A percentile compares a stretch with the other conserved stretches of the same genome.
These are phyloP conservation scores for Chamaenerion angustifolium DNA, from an alignment of 345 rosid genomes.

Conservation along the genomic window DNA sequence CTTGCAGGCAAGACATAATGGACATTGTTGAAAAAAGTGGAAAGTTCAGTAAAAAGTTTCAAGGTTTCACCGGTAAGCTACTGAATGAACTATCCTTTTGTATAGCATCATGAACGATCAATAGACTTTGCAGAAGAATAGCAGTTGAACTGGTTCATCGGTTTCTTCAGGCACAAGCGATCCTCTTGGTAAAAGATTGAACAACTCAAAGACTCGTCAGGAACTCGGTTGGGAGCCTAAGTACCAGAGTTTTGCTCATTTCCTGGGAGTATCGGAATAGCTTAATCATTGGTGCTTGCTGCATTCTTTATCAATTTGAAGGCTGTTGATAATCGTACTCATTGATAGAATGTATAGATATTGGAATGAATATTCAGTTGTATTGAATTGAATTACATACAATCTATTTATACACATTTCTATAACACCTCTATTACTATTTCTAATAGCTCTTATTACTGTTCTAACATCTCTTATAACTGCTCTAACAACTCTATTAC, in stretches of 20 bases:
- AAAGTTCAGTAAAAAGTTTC: conserved; percentile 55
- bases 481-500: no score
- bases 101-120: neutral
- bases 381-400: no score
- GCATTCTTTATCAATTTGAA: neutral
- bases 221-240: conserved; percentile 89
- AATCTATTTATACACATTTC: no score
- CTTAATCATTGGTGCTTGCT: neutral
- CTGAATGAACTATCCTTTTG: neutral
- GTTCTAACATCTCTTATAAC: no score
- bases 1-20: conserved; percentile 82
- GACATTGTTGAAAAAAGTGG: conserved; percentile 65
- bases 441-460: no score
- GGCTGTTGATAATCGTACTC: no score
- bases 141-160: neutral
- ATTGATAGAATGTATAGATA: no score
- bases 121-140: neutral
- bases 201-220: conserved; percentile 57
- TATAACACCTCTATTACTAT: no score
- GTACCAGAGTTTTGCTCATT: conserved; percentile 65
- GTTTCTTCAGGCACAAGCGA: conserved; percentile 56
- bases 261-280: conserved; percentile 44
- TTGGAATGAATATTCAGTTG: no score
- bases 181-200: conserved; percentile 76
- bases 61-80: conserved; percentile 63